phyloP scores from a whole-genome alignment of 148 eudicot genomes.

The Persicaria tinctoria region DNA sequence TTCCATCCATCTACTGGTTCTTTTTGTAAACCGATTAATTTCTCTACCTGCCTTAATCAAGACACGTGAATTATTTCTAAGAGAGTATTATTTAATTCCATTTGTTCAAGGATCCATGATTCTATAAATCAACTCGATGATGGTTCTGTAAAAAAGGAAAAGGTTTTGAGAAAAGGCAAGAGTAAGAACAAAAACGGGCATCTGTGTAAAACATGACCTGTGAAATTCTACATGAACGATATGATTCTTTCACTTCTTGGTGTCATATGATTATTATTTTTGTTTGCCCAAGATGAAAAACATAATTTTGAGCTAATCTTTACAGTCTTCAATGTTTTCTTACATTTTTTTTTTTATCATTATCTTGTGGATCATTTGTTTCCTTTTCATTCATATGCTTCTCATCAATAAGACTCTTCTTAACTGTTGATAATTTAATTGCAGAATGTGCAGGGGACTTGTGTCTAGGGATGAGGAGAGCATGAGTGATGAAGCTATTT shows the following conservation, averaged over 20 bases:
- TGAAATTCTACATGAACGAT: background rate
- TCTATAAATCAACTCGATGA: background rate
- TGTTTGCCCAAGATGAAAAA: background rate
- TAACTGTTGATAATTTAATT: background rate
- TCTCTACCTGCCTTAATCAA: background rate
- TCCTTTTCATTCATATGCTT: background rate
- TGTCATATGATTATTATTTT: background rate
- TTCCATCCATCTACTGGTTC: background rate
- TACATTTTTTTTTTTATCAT: background rate
- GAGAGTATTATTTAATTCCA: background rate
- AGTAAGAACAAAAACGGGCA: background rate
- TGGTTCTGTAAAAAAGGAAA: background rate
- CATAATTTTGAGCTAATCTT: background rate
- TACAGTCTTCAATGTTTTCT: background rate
- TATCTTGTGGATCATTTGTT: background rate
- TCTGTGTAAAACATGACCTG: background rate
- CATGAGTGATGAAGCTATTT: constrained; percentile 84
- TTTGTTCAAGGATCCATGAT: background rate
- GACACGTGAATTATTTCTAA: background rate
- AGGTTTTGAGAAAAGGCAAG: background rate
- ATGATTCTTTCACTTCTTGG: background rate
- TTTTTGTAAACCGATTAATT: background rate
- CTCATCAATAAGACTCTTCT: constrained; percentile 2
- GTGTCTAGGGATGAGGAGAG: constrained; percentile 93
- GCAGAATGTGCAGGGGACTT: constrained; percentile 94